Conservation (phyloP, 305 asterid genomes). For the Fraxinus velutina region DNA sequence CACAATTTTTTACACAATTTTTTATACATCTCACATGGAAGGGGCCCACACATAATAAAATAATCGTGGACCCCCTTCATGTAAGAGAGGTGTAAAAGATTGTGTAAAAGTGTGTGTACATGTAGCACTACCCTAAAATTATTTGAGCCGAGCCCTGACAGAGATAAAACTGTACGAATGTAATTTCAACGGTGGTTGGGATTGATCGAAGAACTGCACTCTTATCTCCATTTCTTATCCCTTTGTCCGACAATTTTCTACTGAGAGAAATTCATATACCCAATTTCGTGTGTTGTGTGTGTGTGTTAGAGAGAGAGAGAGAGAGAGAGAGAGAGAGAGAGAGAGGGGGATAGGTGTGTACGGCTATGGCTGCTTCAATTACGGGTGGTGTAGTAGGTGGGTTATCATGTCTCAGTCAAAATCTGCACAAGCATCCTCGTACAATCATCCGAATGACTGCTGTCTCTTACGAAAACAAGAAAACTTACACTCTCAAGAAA, state of each 20-base stretch:
- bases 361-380: conserved; percentile 48
- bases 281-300: background rate
- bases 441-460: conserved; percentile 56
- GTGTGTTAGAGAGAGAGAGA: background rate
- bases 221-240: conserved; percentile 46
- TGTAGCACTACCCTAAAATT: background rate
- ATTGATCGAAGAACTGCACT: background rate
- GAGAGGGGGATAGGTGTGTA: background rate
- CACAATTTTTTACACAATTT: no score
- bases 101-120: no score
- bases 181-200: background rate
- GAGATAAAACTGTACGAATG: background rate
- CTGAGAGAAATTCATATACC: background rate
- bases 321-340: background rate
- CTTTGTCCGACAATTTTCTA: background rate
- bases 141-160: background rate
- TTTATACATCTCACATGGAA: no score
- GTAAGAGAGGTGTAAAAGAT: no score
- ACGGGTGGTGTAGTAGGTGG: conserved; percentile 39
- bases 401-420: conserved; percentile 34
- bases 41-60: no score
- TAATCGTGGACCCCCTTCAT: no score
- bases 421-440: conserved; percentile 36
- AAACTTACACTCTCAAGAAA: conserved; percentile 65
- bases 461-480: conserved; percentile 69